Conservation (phyloP, 2,329 filamentous ascomycete genomes). For the Aplosporella prunicola region DNA sequence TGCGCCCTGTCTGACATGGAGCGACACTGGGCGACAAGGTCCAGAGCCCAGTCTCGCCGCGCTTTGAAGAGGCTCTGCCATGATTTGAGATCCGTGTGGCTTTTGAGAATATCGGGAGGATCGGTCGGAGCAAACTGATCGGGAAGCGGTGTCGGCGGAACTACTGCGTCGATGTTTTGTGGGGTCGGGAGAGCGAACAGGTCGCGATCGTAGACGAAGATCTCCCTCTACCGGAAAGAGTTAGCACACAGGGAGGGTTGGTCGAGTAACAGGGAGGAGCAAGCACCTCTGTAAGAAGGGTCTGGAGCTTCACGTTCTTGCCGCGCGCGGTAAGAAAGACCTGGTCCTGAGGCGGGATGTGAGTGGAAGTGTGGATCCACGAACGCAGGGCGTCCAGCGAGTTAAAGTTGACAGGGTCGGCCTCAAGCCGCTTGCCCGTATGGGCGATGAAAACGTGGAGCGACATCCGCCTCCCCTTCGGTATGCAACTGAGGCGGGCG, state of each 20-base stretch:
- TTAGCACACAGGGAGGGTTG: background rate
- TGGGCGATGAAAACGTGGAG: slow-evolving; percentile 87
- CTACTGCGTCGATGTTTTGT: slow-evolving; percentile 36
- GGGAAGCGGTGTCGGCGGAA: slow-evolving; percentile 46
- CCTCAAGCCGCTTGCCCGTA: slow-evolving; percentile 75
- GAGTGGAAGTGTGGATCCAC: slow-evolving; percentile 67
- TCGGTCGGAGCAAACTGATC: slow-evolving; percentile 50
- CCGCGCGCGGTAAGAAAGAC: slow-evolving; percentile 80
- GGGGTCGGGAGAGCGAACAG: slow-evolving; percentile 38
- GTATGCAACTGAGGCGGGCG: too few relatives aligned
- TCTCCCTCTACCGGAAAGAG: slow-evolving; percentile 58
- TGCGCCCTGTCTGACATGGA: slow-evolving; percentile 53
- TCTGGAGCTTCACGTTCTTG: slow-evolving; percentile 73
- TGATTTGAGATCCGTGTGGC: slow-evolving; percentile 70
- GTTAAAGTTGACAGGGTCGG: slow-evolving; percentile 65
- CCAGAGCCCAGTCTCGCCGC: slow-evolving; percentile 69
- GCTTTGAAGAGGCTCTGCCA: slow-evolving; percentile 83
- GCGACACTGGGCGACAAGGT: slow-evolving; percentile 59
- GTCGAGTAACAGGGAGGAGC: slow-evolving; percentile 3
- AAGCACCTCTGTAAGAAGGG: slow-evolving; percentile 67
- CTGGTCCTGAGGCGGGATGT: slow-evolving; percentile 67
- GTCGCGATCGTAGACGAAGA: slow-evolving; percentile 83
- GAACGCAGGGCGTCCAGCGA: slow-evolving; percentile 75
- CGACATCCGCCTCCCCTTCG: slow-evolving; percentile 57
- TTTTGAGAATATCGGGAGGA: slow-evolving; percentile 70